Evolutionary conservation across 257 asterid species (phyloP), one percentile per base, ranked within the genome.

Genomic region (Jaltomata sinuosa): DNA sequence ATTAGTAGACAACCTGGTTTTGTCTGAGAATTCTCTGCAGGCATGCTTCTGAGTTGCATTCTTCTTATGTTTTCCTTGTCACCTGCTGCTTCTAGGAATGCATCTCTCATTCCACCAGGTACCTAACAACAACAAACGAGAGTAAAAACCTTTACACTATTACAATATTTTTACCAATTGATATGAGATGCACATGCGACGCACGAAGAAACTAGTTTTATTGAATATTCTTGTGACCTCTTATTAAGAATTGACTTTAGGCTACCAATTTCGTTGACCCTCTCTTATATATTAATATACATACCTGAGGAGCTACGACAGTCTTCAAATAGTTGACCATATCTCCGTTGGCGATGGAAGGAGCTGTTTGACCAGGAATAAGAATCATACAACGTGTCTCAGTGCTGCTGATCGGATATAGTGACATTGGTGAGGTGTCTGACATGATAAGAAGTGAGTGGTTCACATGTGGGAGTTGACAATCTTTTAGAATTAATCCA

Each of bases 361-460:
- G 97, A 49, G 90, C 91, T 79, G 90, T 93, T 67, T 88, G 89
- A 10, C 92, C 94, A 0, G 97, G 94, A n/a, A 93, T 86, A 67
- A 91, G 94, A 18, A 93, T 93, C 85, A 93, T 84, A 87, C 94
- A 93, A 3, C 97, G 94, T 22, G 89, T 86, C 83, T 93, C 97
- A 1, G 93, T 93, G 25, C 91, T 90, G 89, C 94, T 93, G 85
- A 93, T 91, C 31, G 89, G 93, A 79, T 91, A 93, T 53, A 91
- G 87, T 47, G 91, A 54, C 81, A 93, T 86, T n/a, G 93, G 93
- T 2, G 97, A 91, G 27, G 93, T 93, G 74, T 90, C 94, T 8
- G 88, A 94, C 0, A 93, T 89, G 52, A 93, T 83, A 55, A 91
- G 92, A 68, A 88, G 93, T 16, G 93, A 94, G 25, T 93, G 94